phyloP scores from a whole-genome alignment of 2,329 filamentous ascomycete species.

The Aspergillus ochraceus region DNA sequence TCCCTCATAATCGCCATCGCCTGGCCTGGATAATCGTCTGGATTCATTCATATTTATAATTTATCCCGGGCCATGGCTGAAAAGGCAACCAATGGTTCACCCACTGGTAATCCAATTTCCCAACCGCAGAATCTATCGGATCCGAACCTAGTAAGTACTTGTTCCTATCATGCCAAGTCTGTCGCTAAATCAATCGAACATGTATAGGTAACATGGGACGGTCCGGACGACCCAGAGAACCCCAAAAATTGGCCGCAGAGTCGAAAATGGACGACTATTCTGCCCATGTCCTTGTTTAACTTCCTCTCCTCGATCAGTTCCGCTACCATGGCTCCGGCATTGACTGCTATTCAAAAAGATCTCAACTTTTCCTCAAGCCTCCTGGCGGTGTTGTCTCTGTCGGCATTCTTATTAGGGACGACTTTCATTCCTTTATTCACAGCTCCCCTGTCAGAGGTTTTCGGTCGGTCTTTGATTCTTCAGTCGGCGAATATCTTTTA shows the following conservation, averaged over 20 bases:
- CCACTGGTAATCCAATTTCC: not conserved
- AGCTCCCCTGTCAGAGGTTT: not conserved
- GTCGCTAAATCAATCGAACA: too few species aligned
- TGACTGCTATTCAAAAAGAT: constrained; percentile 53
- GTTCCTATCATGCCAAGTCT: not conserved
- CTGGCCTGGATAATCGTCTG: not conserved
- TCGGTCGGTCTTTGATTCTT: not conserved
- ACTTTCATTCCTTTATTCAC: not conserved
- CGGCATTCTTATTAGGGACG: not conserved
- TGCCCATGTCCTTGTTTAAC: constrained; percentile 57
- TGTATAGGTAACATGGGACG: constrained; percentile 2
- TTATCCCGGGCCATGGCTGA: not conserved
- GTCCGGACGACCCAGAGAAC: constrained; percentile 47
- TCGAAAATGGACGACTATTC: constrained; percentile 59
- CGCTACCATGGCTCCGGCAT: constrained; percentile 56
- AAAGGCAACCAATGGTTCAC: not conserved
- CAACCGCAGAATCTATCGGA: not conserved
- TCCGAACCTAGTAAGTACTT: not conserved
- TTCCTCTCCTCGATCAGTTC: constrained; percentile 63
- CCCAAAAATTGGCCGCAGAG: constrained; percentile 54
- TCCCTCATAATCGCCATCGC: not conserved
- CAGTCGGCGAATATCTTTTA: constrained; percentile 47
- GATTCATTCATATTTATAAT: not conserved
- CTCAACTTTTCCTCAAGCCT: constrained; percentile 30
- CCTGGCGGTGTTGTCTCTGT: not conserved